Evolutionary conservation across 139 green algal species (phyloP).

Genomic region (Chlamydomonas incerta): DNA sequence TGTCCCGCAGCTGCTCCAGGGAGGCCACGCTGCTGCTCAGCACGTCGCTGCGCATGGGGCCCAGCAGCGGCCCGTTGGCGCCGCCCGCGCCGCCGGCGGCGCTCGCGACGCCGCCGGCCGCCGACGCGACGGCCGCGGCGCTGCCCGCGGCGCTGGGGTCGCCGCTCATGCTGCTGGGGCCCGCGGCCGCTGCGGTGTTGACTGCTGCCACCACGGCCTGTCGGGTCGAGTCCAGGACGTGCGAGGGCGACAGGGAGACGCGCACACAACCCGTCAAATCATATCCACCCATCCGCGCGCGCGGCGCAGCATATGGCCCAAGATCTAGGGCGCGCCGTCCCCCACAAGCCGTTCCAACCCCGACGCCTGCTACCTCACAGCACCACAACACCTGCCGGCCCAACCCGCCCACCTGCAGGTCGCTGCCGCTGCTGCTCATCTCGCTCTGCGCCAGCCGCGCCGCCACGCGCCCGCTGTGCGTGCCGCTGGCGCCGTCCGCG

Average conservation of each 20-base stretch:
- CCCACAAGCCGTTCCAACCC: too few species aligned
- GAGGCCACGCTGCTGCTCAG: slow-evolving; percentile 25
- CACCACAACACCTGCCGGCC: too few species aligned
- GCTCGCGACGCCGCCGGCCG: neutral
- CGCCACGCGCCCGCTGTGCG: too few species aligned
- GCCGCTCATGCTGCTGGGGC: neutral
- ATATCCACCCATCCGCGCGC: too few species aligned
- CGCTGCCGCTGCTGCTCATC: slow-evolving; percentile 42
- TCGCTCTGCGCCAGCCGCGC: neutral
- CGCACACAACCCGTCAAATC: too few species aligned
- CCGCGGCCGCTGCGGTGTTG: neutral
- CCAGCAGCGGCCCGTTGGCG: neutral
- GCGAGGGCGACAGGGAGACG: too few species aligned
- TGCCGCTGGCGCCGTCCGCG: neutral
- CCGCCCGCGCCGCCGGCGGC: neutral
- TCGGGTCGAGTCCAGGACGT: too few species aligned
- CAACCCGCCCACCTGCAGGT: slow-evolving; percentile 17
- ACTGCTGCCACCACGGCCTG: neutral
- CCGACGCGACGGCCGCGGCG: neutral
- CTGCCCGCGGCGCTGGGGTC: too few species aligned
- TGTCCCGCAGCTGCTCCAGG: slow-evolving; percentile 15
- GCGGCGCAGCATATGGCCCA: too few species aligned
- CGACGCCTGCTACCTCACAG: too few species aligned
- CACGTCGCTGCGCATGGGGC: neutral
- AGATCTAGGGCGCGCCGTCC: too few species aligned